A percentile compares a stretch with the other conserved stretches of the same genome.
phyloP scores from a whole-genome alignment of 257 asterid genomes.

The Nicotiana benthamiana region DNA sequence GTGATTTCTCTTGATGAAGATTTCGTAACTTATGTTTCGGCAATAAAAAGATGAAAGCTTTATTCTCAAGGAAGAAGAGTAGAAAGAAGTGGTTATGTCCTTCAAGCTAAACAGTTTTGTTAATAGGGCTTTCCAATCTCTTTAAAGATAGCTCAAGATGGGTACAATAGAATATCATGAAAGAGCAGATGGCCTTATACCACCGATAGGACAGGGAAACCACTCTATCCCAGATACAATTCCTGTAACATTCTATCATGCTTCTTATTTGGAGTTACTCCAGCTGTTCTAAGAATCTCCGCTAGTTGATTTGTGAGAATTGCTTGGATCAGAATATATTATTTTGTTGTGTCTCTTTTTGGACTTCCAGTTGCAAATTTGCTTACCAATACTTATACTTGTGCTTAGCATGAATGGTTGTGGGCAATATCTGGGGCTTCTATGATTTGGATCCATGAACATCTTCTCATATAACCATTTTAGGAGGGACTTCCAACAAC shows the following conservation, averaged over 20 bases:
- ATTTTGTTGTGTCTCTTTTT: not conserved
- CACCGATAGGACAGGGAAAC: not conserved
- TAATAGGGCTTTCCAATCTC: not conserved
- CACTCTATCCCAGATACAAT: not conserved
- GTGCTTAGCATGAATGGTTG: not conserved
- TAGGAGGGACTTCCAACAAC: not conserved
- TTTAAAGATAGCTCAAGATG: not conserved
- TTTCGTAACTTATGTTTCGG: too few species aligned
- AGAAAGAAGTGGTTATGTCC: not conserved
- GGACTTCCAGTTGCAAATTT: not conserved
- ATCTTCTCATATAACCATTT: not conserved
- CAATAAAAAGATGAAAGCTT: too few species aligned
- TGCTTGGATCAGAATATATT: not conserved
- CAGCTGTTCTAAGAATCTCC: not conserved
- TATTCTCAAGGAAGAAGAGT: not conserved
- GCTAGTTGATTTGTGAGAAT: not conserved
- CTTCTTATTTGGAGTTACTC: not conserved
- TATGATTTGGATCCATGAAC: not conserved
- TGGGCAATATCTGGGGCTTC: not conserved
- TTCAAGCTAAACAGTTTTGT: not conserved
- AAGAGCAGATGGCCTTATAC: not conserved
- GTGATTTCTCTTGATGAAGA: too few species aligned
- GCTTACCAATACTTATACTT: not conserved
- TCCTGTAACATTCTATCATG: not conserved
- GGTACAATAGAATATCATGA: not conserved